Base-by-base conservation (phyloP, 441 rosid species). In the Brassica hybrid region DNA sequence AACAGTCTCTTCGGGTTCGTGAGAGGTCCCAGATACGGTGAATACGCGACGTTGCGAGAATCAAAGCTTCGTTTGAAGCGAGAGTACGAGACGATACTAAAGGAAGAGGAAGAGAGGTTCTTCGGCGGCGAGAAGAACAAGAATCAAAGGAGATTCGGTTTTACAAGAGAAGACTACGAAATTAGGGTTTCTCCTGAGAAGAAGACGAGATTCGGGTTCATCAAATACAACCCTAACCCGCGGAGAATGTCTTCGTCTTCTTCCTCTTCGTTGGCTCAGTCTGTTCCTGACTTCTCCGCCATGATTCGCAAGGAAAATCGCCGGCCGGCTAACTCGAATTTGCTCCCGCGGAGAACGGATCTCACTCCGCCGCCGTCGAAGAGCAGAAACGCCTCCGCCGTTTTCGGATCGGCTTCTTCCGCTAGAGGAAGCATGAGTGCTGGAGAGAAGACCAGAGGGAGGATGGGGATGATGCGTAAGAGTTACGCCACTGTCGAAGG, bases 201-300 rank as follows among this genome's bases (percentile, higher is more conserved):
- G n/a, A n/a, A n/a, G n/a, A n/a, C n/a, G n/a, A n/a, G n/a, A n/a
- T n/a, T n/a, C n/a, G n/a, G n/a, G n/a, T n/a, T n/a, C n/a, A n/a
- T n/a, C 69, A 48, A n/a, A 48, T 48, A 48, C 7, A 50, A 50
- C 65, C 77, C 65, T 4, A 69, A 57, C 61, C 76, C 76, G 1
- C 75, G 86, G 52, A 86, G 79, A 82, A 1, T 85, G 83, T 45
- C 72, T 14, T 45, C 43, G 3, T 75, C 83, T 2, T 78, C 92
- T 45, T 75, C 83, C 2, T 76, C 86, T 57, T 75, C 83, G 8
- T 76, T 92, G 85, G 89, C 87, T 12, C 96, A 92, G 61, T 92
- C 98, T 0, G 91, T 92, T 66, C 97, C 95, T 17, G 93, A 94
- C 82, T 93, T 91, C 84, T 82, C 89, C 1, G 75, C 90, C 5